phyloP scores from a whole-genome alignment of 2,329 filamentous ascomycete genomes.

The Diplodia scrobiculata region DNA sequence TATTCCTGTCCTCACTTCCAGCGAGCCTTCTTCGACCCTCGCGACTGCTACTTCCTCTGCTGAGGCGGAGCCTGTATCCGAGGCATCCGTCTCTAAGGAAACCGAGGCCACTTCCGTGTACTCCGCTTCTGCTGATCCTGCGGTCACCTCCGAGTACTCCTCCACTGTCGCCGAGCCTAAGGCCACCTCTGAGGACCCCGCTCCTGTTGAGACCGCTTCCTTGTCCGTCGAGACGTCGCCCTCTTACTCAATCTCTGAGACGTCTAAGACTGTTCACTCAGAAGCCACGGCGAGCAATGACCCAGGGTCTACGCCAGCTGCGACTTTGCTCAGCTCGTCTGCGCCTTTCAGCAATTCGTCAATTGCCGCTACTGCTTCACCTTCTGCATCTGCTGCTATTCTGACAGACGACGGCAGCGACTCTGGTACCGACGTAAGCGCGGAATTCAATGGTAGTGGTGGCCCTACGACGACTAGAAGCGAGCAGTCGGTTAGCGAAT shows the following conservation, averaged over 20 bases:
- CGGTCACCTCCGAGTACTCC: neutral
- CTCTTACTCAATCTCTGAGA: neutral
- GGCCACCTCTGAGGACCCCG: neutral
- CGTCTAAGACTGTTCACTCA: no score
- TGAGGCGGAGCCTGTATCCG: neutral
- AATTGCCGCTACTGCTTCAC: neutral
- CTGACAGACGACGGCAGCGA: neutral
- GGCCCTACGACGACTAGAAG: neutral
- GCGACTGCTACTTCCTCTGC: neutral
- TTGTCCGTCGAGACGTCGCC: neutral
- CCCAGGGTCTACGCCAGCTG: no score
- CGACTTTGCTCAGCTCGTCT: neutral
- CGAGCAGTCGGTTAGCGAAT: neutral
- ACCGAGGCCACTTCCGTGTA: neutral
- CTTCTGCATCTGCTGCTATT: neutral
- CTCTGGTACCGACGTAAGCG: neutral
- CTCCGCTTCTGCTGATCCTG: neutral
- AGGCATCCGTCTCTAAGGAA: neutral
- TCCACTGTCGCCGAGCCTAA: neutral
- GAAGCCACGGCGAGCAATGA: no score
- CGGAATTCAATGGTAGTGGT: neutral
- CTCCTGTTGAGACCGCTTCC: neutral
- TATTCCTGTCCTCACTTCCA: neutral
- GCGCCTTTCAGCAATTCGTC: neutral
- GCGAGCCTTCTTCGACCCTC: neutral